Conservation (phyloP, 1,284 basidiomycete species). For the Ustilago bromivora region DNA sequence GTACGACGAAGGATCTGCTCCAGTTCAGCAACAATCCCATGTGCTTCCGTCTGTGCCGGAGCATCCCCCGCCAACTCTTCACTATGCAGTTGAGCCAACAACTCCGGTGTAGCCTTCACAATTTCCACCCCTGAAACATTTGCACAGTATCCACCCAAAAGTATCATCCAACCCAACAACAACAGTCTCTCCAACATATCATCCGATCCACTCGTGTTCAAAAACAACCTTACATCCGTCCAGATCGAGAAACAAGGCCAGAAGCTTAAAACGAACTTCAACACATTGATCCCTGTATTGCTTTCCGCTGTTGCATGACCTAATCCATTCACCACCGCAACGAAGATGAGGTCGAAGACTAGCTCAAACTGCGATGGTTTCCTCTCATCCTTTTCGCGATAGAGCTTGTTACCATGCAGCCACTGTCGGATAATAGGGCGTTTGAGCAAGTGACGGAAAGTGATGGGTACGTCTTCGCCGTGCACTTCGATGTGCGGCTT, state of each 20-base stretch:
- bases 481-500: conserved; percentile 49
- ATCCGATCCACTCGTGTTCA: conserved; percentile 68
- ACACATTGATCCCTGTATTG: conserved; percentile 60
- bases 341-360: conserved; percentile 68
- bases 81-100: conserved; percentile 21
- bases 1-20: conserved; percentile 25
- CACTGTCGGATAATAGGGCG: conserved; percentile 68
- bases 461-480: conserved; percentile 60
- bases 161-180: conserved; percentile 65
- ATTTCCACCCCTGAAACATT: conserved; percentile 61
- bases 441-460: conserved; percentile 62
- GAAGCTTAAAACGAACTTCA: conserved; percentile 67
- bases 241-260: conserved; percentile 65
- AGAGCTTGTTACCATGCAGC: conserved; percentile 64
- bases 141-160: conserved; percentile 65
- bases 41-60: conserved; percentile 12
- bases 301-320: conserved; percentile 61
- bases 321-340: conserved; percentile 58
- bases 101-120: conserved; percentile 32
- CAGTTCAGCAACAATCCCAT: conserved; percentile 19
- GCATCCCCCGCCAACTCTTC: conserved; percentile 24
- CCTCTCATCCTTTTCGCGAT: conserved; percentile 64
- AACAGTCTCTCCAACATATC: conserved; percentile 64
- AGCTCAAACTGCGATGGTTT: conserved; percentile 67
- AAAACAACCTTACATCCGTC: conserved; percentile 61